phyloP scores from a whole-genome alignment of 1,139 yeast genomes.

The Arxiozyma heterogenica region DNA sequence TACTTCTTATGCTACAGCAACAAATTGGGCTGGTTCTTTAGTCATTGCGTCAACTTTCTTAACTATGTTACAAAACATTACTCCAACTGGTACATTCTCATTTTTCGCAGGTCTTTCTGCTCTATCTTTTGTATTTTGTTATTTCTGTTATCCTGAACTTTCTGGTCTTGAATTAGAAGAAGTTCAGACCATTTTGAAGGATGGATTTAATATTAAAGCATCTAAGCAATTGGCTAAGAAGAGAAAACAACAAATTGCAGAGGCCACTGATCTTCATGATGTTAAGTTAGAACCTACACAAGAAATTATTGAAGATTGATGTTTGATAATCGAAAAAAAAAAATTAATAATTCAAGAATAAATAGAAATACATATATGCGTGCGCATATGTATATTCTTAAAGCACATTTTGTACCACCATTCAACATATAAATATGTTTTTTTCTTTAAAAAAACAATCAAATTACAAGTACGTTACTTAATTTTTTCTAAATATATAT shows the following conservation, averaged over 20 bases:
- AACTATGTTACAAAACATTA: constrained; percentile 85
- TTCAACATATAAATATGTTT: no score
- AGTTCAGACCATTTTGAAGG: constrained; percentile 66
- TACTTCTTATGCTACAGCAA: constrained; percentile 82
- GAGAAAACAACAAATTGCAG: constrained; percentile 27
- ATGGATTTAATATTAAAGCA: constrained; percentile 76
- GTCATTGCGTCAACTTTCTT: constrained; percentile 84
- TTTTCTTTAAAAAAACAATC: not conserved
- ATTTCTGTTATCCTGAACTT: constrained; percentile 83
- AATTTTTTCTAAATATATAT: constrained; percentile 4
- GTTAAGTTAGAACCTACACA: constrained; percentile 20
- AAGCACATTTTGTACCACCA: not conserved
- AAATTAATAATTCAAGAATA: no score
- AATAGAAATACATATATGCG: not conserved
- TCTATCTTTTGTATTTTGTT: constrained; percentile 61
- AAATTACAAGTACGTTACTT: not conserved
- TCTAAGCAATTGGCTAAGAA: constrained; percentile 47
- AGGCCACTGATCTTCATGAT: constrained; percentile 5
- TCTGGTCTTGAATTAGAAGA: constrained; percentile 87
- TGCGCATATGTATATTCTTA: not conserved
- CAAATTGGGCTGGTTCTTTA: constrained; percentile 93
- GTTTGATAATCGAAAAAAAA: not conserved
- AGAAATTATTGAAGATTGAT: constrained; percentile 17
- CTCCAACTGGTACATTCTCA: constrained; percentile 91
- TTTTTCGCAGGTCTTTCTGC: constrained; percentile 77